Conservation (phyloP, 2,329 filamentous ascomycete genomes). For the Cladosporium colombiae region DNA sequence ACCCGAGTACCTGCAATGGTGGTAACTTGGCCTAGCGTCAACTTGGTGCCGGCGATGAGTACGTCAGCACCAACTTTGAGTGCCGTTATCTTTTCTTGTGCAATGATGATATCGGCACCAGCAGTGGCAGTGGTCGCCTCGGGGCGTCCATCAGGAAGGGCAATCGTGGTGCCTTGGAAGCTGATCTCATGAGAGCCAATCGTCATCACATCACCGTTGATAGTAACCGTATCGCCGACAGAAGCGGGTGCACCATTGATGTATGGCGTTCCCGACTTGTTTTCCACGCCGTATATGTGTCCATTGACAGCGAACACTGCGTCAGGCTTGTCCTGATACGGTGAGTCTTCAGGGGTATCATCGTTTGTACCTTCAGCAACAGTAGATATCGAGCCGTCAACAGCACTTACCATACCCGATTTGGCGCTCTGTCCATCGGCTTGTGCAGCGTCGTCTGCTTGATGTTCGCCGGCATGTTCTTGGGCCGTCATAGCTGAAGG, state of each 20-base stretch:
- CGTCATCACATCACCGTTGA: neutral
- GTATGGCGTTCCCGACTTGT: neutral
- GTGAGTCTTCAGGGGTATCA: neutral
- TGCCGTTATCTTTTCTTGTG: neutral
- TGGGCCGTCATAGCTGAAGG: neutral
- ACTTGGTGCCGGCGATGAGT: neutral
- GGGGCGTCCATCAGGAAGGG: neutral
- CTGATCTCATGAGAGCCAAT: neutral
- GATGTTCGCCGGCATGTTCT: neutral
- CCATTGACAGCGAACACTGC: neutral
- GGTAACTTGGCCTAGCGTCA: neutral
- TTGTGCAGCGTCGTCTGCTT: neutral
- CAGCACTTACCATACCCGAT: neutral
- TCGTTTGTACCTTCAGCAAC: neutral
- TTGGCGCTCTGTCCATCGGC: neutral
- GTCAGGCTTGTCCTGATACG: neutral
- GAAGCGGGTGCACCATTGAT: neutral
- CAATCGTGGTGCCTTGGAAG: neutral
- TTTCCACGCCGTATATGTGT: neutral
- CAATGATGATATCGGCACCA: neutral
- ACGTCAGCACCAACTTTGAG: neutral
- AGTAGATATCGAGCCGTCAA: neutral
- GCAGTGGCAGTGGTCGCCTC: neutral
- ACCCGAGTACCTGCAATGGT: neutral
- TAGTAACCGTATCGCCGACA: neutral